Conservation (phyloP, 2,329 filamentous ascomycete genomes). For the Paraphoma chrysanthemicola region DNA sequence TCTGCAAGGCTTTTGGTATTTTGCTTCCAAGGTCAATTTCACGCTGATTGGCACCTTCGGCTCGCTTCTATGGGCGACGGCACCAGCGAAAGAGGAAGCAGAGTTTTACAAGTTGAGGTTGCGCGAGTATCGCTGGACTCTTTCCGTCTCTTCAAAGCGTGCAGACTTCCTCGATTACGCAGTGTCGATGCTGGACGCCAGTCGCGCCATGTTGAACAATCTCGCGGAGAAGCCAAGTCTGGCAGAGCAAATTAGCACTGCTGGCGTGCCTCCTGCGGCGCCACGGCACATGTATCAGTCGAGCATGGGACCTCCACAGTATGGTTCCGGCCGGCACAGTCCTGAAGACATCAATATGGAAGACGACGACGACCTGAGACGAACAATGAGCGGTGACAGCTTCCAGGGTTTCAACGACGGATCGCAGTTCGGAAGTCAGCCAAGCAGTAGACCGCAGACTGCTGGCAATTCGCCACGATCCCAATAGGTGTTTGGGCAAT, state of each 20-base stretch:
- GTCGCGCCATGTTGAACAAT: slow-evolving; percentile 52
- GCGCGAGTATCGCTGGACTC: slow-evolving; percentile 91
- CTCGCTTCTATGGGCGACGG: slow-evolving; percentile 86
- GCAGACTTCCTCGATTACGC: slow-evolving; percentile 58
- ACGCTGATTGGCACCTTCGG: slow-evolving; percentile 95
- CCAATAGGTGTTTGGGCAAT: slow-evolving; percentile 5
- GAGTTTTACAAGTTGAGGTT: slow-evolving; percentile 89
- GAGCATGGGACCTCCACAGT: slow-evolving; percentile 28
- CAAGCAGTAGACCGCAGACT: slow-evolving; percentile 28
- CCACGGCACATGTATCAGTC: slow-evolving; percentile 28
- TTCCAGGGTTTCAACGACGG: slow-evolving; percentile 42
- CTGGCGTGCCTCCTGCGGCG: slow-evolving; percentile 45
- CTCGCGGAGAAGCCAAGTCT: slow-evolving; percentile 54
- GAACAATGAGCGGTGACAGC: slow-evolving; percentile 34
- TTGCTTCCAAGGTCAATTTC: slow-evolving; percentile 87
- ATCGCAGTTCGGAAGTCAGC: slow-evolving; percentile 30
- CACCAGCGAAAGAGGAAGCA: slow-evolving; percentile 84
- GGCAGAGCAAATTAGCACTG: slow-evolving; percentile 46
- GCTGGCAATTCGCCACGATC: slow-evolving; percentile 29
- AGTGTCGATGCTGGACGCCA: slow-evolving; percentile 54
- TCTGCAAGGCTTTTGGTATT: slow-evolving; percentile 91
- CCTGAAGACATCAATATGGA: slow-evolving; percentile 38
- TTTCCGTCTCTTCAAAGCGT: slow-evolving; percentile 82
- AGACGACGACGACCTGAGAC: slow-evolving; percentile 27
- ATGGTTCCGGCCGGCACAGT: slow-evolving; percentile 12